Evolutionary conservation across 139 green algal species (phyloP).

Genomic region (Coelastrella sp.): DNA sequence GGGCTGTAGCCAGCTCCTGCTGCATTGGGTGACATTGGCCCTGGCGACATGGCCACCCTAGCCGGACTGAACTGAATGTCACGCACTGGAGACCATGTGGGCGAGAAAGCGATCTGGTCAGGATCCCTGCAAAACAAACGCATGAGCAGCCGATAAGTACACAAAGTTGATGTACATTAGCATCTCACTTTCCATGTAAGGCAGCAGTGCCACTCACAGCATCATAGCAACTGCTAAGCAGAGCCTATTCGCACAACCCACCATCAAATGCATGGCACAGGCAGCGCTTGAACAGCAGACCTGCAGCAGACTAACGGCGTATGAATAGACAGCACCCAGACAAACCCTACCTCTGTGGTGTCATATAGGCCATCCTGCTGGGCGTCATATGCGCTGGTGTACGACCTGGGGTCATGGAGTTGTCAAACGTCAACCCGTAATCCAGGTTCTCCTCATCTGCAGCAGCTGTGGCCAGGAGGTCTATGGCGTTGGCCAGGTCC

Average conservation of each 20-base stretch:
- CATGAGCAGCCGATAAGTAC: too few species aligned
- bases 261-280: too few species aligned
- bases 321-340: neutral
- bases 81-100: constrained; percentile 51
- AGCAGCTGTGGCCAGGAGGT: constrained; percentile 70
- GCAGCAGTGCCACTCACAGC: too few species aligned
- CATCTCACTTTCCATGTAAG: too few species aligned
- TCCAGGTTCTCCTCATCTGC: constrained; percentile 37
- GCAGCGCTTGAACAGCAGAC: neutral
- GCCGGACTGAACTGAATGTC: constrained; percentile 48
- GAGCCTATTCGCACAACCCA: too few species aligned
- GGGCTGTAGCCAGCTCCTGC: constrained; percentile 67
- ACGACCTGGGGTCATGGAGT: constrained; percentile 68
- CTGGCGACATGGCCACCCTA: constrained; percentile 33
- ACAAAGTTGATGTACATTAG: too few species aligned
- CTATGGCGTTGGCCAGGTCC: constrained; percentile 89
- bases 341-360: constrained; percentile 28
- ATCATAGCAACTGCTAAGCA: too few species aligned
- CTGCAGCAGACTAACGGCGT: neutral
- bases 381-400: constrained; percentile 53
- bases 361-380: constrained; percentile 47
- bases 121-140: constrained; percentile 20
- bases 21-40: constrained; percentile 45
- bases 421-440: neutral
- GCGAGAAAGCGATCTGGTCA: constrained; percentile 68